phyloP scores from a whole-genome alignment of 139 green algal genomes.

The Tetraselmis striata region DNA sequence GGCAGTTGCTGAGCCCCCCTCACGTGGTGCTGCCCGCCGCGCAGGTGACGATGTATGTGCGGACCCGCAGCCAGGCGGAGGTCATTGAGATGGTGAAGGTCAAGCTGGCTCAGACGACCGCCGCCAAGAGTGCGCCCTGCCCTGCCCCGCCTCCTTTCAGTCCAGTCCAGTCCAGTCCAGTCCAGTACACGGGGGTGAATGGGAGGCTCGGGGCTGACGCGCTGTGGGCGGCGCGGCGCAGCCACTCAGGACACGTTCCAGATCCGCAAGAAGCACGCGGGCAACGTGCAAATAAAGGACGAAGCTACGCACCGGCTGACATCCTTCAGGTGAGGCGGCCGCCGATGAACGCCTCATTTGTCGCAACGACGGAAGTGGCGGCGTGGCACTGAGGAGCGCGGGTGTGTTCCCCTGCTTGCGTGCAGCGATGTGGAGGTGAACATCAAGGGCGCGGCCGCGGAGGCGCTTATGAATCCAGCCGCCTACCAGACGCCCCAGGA shows the following conservation, averaged over 20 bases:
- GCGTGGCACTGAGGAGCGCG: too few species aligned
- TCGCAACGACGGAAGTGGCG: too few species aligned
- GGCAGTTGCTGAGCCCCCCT: too few species aligned
- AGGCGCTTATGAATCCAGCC: background rate
- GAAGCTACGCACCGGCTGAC: background rate
- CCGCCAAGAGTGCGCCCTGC: background rate
- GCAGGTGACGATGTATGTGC: conserved; percentile 4
- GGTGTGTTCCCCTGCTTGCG: too few species aligned
- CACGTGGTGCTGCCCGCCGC: too few species aligned
- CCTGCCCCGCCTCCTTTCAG: too few species aligned
- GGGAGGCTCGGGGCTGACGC: too few species aligned
- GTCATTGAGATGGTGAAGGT: conserved; percentile 9
- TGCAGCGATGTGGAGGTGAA: background rate
- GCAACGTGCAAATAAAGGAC: background rate
- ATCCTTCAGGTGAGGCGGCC: background rate
- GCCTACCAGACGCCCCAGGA: background rate
- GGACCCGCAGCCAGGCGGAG: conserved; percentile 2
- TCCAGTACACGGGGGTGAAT: too few species aligned
- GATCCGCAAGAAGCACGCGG: background rate
- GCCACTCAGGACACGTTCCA: background rate
- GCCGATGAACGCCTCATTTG: too few species aligned
- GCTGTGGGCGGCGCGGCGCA: background rate
- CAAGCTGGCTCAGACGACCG: background rate
- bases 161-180: too few species aligned
- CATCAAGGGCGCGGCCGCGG: background rate